Evolutionary conservation across 192 early-diverging fungal species (phyloP).

Genomic region (Gamsiella multidivaricata): DNA sequence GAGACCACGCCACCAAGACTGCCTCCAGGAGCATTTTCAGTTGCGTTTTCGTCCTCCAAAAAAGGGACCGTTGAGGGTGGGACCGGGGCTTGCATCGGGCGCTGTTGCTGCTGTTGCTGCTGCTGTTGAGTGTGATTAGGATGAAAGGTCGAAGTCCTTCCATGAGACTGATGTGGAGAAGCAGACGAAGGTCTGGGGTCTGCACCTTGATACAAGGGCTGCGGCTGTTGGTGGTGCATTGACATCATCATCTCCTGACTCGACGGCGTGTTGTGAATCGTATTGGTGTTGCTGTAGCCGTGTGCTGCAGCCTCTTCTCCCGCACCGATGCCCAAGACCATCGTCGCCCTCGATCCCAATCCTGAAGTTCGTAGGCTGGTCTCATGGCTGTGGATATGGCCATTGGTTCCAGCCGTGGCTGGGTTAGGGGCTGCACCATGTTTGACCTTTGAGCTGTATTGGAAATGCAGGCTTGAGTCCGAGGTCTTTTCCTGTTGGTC

Average conservation of each 20-base stretch:
- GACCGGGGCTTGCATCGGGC: constrained; percentile 8
- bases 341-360: constrained; percentile 13
- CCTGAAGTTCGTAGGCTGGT: not conserved
- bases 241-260: constrained; percentile 29
- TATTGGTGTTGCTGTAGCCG: constrained; percentile 15
- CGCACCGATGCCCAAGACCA: not conserved
- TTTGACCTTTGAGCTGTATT: constrained; percentile 22
- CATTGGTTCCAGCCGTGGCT: not conserved
- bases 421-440: not conserved
- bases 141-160: constrained; percentile 11
- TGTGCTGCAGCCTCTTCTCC: not conserved
- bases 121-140: not conserved
- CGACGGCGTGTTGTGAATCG: constrained; percentile 3
- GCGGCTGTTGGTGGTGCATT: constrained; percentile 16
- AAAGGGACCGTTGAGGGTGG: constrained; percentile 19
- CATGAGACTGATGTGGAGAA: constrained; percentile 22
- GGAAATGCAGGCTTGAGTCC: constrained; percentile 29
- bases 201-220: constrained; percentile 12
- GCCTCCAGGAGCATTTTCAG: not conserved
- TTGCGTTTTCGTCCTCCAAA: constrained; percentile 14
- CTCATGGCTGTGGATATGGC: not conserved
- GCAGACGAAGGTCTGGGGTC: constrained; percentile 17
- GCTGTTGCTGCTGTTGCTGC: constrained; percentile 18
- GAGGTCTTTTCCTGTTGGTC: constrained; percentile 40
- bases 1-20: constrained; percentile 10